These are phyloP conservation scores for Achaetomiella virescens DNA, from an alignment of 495 filamentous ascomycete species.

Conservation along the genomic window DNA sequence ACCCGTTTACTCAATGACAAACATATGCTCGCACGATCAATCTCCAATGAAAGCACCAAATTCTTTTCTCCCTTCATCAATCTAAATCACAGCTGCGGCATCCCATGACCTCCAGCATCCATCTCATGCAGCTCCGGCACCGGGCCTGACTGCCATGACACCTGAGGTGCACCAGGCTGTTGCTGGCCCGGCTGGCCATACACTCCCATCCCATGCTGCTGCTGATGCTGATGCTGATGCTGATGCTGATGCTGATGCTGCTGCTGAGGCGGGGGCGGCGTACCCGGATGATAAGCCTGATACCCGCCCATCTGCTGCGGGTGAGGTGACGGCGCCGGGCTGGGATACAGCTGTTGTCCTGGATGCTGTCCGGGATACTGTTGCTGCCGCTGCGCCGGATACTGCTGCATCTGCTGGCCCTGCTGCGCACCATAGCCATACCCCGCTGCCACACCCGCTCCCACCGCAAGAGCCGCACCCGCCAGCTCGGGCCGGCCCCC, in stretches of 20 bases:
- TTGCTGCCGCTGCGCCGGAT: not conserved
- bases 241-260: not conserved
- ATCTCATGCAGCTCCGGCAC: constrained; percentile 34
- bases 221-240: not conserved
- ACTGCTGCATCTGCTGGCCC: constrained; percentile 15
- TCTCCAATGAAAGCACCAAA: too few species aligned
- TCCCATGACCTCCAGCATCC: constrained; percentile 22
- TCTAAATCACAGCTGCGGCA: not conserved
- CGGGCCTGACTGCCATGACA: constrained; percentile 38
- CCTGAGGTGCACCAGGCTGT: constrained; percentile 20
- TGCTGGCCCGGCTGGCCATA: constrained; percentile 10
- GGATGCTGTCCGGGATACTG: not conserved
- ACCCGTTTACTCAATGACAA: too few species aligned
- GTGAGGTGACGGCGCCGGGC: not conserved
- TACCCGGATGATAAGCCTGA: not conserved
- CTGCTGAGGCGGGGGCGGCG: not conserved
- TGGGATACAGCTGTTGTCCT: not conserved
- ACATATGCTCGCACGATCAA: too few species aligned
- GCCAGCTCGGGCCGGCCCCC: constrained; percentile 17
- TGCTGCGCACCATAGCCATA: too few species aligned
- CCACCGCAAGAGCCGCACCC: too few species aligned
- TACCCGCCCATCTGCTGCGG: not conserved
- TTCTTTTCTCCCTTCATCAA: not conserved
- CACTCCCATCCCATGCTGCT: not conserved
- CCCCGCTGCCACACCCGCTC: too few species aligned